Base-by-base conservation (phyloP, 345 rosid genomes). In the Anacardium occidentale region DNA sequence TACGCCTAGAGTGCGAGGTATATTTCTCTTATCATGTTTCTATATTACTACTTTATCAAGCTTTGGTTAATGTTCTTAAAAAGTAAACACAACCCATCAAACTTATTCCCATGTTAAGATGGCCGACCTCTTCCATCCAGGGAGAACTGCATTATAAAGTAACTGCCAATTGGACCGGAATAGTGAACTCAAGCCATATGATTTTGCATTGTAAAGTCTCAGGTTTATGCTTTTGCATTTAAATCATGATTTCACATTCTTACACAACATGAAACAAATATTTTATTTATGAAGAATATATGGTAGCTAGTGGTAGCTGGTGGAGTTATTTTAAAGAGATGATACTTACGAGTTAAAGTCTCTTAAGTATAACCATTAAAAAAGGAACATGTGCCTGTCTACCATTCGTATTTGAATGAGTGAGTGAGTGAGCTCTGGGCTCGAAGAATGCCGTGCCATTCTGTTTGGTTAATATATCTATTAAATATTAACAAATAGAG, bases 1-100 rank as follows among this genome's bases (percentile, higher is more conserved):
- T 85, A 85, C 74, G 83, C 76, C 96, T 93, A 62, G 94, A 93
- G 68, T 83, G 92, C 53, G 90, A 93, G 96, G 97, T 93, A 68
- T 21, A 9, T 60, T 1, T 37, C 42, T 37, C 42, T 61, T 25
- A 22, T 6, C n/a, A 18, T 24, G n/a, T 51, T 25, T 47, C 11
- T 34, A 6, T 37, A 6, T 37, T 37, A 1, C 42, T 37, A 37
- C 6, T 37, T 37, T 6, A 5, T 37, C 42, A 37, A 37, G 42
- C 42, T 37, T 37, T 37, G 42, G 8, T 6, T 37, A 5, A 37
- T 34, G 37, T 34, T 34, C 37, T 34, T 34, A 3, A 34, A 34
- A 34, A 34, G 5, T 34, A 34, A 34, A 34, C 5, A 34, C 42
- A 37, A 37, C 42, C 42, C 42, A 37, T 37, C 42, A 37, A 37